Base-by-base conservation (phyloP, 345 rosid species). In the Populus nigra region DNA sequence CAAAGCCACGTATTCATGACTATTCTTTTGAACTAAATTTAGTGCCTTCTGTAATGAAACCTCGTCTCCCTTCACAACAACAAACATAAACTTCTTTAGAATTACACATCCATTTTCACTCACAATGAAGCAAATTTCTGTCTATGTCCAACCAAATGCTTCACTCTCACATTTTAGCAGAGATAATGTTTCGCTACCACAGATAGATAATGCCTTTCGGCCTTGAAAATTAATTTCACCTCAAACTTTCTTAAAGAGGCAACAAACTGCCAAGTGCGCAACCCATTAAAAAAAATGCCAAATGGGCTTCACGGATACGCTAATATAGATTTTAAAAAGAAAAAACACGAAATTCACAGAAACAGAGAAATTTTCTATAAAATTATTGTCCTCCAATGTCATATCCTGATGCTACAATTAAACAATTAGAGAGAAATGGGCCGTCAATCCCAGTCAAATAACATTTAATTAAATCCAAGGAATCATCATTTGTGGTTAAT, bases 61-160 rank as follows among this genome's bases (percentile, higher is more conserved):
- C 79, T 93, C 99, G 81, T 92, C 96, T 27, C 97, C 99, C 99
- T 95, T 78, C 80, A 87, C 69, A 82, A 53, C 17, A 53, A 8
- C 13, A 73, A 72, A 65, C 69, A 65, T 13, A 81, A 72, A 75
- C 39, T 23, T 63, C 75, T 65, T 27, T 17, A 81, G 38, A 71
- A 66, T 25, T 65, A 62, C 9, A 71, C 8, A 25, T 65, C 53
- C 61, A 65, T 65, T 29, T 65, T 65, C 41, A 27, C 3, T 65
- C 39, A 31, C 9, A 29, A 65, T 10, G 17, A 35, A 31, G 69
- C 69, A 65, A 65, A 27, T 33, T 65, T 35, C 41, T 11, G 25
- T n/a, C 12, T 59, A 5, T 59, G 15, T 59, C 22, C 50, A 53
- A 33, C 36, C 36, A 33, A 33, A 33, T 33, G 8, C 59, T 6